A percentile compares a stretch with the other conserved stretches of the same genome.
These are phyloP conservation scores for Extremus antarcticus DNA, from an alignment of 495 filamentous ascomycete genomes.

Conservation along the genomic window DNA sequence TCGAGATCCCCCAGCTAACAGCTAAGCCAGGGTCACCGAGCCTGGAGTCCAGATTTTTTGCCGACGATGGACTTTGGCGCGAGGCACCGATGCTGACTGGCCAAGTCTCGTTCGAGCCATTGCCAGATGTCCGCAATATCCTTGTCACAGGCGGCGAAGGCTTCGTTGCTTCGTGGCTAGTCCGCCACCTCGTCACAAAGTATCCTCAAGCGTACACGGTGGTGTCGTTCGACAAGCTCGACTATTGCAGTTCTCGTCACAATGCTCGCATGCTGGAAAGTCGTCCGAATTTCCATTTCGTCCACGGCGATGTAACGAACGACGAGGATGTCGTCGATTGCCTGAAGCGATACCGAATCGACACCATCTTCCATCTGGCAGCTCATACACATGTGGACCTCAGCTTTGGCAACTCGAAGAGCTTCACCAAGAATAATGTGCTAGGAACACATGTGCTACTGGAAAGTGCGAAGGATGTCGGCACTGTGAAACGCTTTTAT, in stretches of 20 bases:
- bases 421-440: conserved; percentile 61
- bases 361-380: conserved; percentile 68
- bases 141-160: conserved; percentile 64
- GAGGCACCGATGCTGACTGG: conserved; percentile 54
- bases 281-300: conserved; percentile 60
- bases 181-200: conserved; percentile 54
- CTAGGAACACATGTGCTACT: conserved; percentile 63
- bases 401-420: conserved; percentile 60
- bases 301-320: conserved; percentile 59
- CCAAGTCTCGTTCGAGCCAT: conserved; percentile 51
- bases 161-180: conserved; percentile 68
- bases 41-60: conserved; percentile 8
- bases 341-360: conserved; percentile 52
- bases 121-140: conserved; percentile 55
- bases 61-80: conserved; percentile 41
- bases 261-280: conserved; percentile 53
- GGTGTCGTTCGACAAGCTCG: conserved; percentile 66
- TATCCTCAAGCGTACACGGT: conserved; percentile 61
- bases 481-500: conserved; percentile 50
- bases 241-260: conserved; percentile 60
- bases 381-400: conserved; percentile 65
- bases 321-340: conserved; percentile 47
- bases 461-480: conserved; percentile 53
- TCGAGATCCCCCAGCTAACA: conserved; percentile 48
- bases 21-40: background rate